Conservation (phyloP, 768 basidiomycete genomes). For the Tubosaeta sp. region DNA sequence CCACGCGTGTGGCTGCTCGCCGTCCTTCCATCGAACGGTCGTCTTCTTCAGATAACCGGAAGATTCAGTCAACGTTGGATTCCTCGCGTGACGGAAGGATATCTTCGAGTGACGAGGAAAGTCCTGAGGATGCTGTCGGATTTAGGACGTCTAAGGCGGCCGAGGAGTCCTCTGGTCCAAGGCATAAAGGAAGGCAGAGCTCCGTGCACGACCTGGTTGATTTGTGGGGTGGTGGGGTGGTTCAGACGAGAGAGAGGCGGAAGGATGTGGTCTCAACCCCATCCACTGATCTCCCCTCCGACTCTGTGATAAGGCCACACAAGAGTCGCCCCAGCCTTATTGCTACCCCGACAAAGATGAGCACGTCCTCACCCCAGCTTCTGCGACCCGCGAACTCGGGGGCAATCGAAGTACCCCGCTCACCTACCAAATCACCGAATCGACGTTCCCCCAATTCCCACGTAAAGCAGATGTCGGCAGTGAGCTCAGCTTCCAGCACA, state of each 20-base stretch:
- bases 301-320: conserved; percentile 12
- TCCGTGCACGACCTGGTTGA: conserved; percentile 83
- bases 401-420: conserved; percentile 17
- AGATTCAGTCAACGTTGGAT: conserved; percentile 31
- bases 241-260: conserved; percentile 41
- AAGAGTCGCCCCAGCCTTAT: conserved; percentile 20
- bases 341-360: conserved; percentile 17
- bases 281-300: conserved; percentile 14
- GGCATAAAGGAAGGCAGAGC: conserved; percentile 56
- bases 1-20: conserved; percentile 6
- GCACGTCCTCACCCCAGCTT: conserved; percentile 23
- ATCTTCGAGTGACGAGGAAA: conserved; percentile 56
- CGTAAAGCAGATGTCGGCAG: conserved; percentile 28
- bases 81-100: conserved; percentile 26
- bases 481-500: conserved; percentile 18
- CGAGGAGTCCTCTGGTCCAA: conserved; percentile 26
- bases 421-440: conserved; percentile 29
- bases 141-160: conserved; percentile 19
- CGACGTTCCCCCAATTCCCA: conserved; percentile 27
- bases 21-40: conserved; percentile 12
- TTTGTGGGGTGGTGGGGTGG: conserved; percentile 61
- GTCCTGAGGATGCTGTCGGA: conserved; percentile 45
- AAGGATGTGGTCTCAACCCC: conserved; percentile 19
- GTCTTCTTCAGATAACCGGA: conserved; percentile 48
- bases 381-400: conserved; percentile 17